Base-by-base conservation (phyloP, 108 stramenopile genomes). In the Poteriospumella lacustris region DNA sequence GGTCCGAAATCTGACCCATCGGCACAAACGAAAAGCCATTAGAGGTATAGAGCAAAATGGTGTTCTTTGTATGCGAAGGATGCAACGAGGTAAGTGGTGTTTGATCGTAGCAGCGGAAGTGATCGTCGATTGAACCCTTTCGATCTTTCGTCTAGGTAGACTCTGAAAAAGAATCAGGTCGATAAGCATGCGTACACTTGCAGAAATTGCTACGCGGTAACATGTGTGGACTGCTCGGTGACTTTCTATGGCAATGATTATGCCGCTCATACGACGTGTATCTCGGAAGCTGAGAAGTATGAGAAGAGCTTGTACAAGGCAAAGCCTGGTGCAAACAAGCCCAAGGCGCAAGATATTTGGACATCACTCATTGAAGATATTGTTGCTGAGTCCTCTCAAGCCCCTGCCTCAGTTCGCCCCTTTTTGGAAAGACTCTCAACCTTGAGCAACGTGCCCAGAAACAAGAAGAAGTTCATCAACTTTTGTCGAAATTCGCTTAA, bases 381-480 rank as follows among this genome's bases (percentile, higher is more conserved):
- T 1, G 47, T 58, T 28, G n/a, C 9, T 41, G 75, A 42, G 43
- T 82, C 82, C 24, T 60, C 15, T 33, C 39, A n/a, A 79, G 58
- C 77, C 38, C 78, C 44, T 29, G 44, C 40, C 26, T 36, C 29
- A 58, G 42, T 78, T 1, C 80, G 72, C 1, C 76, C 82, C 29
- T 31, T 40, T 31, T 39, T 86, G 44, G 44, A 43, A 24, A 58
- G n/a, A 41, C 31, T 87, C 68, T 56, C 77, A 1, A 78, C 73
- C 33, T 59, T 84, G 31, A 78, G 77, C n/a, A 80, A 93, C 83
- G 90, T 95, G 12, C 94, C 94, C 26, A 77, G 91, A 52, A 91
- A 93, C 58, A 88, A 90, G 76, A 93, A 93, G 77, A 89, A 92
- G 82, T 95, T 95, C 86, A 82, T 88, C 0, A 95, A 95, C 59